A percentile compares a stretch with the other conserved stretches of the same genome.
Conservation (phyloP, 805 yeast species). For the Naumovozyma castellii region DNA sequence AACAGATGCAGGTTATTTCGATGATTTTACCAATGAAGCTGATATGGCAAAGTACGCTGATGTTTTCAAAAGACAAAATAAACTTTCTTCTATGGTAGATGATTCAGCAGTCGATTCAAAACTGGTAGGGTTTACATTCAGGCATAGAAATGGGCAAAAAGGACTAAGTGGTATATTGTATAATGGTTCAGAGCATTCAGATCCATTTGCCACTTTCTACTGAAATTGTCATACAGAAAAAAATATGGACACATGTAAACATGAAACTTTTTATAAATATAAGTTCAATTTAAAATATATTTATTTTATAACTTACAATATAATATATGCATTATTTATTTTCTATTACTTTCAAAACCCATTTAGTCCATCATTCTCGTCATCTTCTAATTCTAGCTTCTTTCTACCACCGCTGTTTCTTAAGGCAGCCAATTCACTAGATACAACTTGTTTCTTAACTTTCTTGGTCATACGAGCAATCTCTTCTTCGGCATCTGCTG, state of each 20-base stretch:
- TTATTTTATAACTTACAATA: too few relatives aligned
- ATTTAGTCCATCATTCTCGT: slow-evolving; percentile 21
- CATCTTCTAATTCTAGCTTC: slow-evolving; percentile 47
- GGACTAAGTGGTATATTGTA: slow-evolving; percentile 31
- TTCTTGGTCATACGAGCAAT: slow-evolving; percentile 83
- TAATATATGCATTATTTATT: too few relatives aligned
- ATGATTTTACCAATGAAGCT: slow-evolving; percentile 90
- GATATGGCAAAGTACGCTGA: slow-evolving; percentile 97
- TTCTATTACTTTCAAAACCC: slow-evolving; percentile 6
- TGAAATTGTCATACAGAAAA: background rate
- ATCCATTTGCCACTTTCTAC: slow-evolving; percentile 24
- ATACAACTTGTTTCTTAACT: slow-evolving; percentile 72
- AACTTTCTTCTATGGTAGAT: slow-evolving; percentile 56
- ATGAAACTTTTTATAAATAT: too few relatives aligned
- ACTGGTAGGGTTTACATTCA: slow-evolving; percentile 92
- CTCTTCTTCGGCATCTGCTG: slow-evolving; percentile 80
- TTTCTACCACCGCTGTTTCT: slow-evolving; percentile 68
- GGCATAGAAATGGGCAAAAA: slow-evolving; percentile 50
- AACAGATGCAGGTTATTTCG: slow-evolving; percentile 97
- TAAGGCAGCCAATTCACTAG: slow-evolving; percentile 61
- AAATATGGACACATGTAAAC: too few relatives aligned
- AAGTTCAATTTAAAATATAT: too few relatives aligned
- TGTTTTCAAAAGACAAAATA: slow-evolving; percentile 88
- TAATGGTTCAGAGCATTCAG: slow-evolving; percentile 30
- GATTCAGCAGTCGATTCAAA: slow-evolving; percentile 53